Percentiles rank a stretch among this genome's conserved stretches.
phyloP scores from a whole-genome alignment of 2,329 filamentous ascomycete genomes.

The Colletotrichum higginsianum region DNA sequence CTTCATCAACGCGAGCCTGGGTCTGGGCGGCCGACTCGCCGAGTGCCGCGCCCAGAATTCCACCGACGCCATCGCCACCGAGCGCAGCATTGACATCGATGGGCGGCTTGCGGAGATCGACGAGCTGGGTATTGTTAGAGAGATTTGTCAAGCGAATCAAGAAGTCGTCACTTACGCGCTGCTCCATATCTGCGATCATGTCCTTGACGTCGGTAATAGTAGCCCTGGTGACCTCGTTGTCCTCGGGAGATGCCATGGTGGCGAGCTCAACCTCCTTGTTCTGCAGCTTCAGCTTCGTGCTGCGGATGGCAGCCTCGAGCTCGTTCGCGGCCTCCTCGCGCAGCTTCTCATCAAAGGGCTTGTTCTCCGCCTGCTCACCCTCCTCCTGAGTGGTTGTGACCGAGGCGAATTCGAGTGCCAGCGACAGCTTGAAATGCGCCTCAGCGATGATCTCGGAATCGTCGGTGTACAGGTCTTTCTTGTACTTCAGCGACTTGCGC shows the following conservation, averaged over 20 bases:
- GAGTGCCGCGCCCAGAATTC: slow-evolving; percentile 75
- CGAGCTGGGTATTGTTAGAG: slow-evolving; percentile 62
- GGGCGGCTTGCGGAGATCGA: slow-evolving; percentile 77
- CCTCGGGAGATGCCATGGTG: slow-evolving; percentile 74
- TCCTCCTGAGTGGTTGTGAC: slow-evolving; percentile 74
- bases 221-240: slow-evolving; percentile 74
- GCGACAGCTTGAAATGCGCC: slow-evolving; percentile 95
- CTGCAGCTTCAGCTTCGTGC: slow-evolving; percentile 79
- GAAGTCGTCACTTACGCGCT: slow-evolving; percentile 67
- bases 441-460: slow-evolving; percentile 92
- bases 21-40: slow-evolving; percentile 74
- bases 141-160: background rate
- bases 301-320: slow-evolving; percentile 81
- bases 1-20: slow-evolving; percentile 78
- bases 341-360: slow-evolving; percentile 76
- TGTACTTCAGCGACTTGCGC: slow-evolving; percentile 82
- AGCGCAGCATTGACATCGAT: slow-evolving; percentile 71
- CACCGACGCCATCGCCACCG: slow-evolving; percentile 66
- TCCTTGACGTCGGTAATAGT: slow-evolving; percentile 83
- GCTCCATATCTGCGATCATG: slow-evolving; percentile 84
- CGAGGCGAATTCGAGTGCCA: slow-evolving; percentile 94
- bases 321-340: slow-evolving; percentile 80
- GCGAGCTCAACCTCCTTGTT: slow-evolving; percentile 78
- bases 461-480: slow-evolving; percentile 82
- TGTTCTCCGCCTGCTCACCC: slow-evolving; percentile 60